Percentiles rank a stretch among this genome's conserved stretches.
Evolutionary conservation across 441 rosid species (phyloP).

Genomic region (Euphorbia neoarborescens): DNA sequence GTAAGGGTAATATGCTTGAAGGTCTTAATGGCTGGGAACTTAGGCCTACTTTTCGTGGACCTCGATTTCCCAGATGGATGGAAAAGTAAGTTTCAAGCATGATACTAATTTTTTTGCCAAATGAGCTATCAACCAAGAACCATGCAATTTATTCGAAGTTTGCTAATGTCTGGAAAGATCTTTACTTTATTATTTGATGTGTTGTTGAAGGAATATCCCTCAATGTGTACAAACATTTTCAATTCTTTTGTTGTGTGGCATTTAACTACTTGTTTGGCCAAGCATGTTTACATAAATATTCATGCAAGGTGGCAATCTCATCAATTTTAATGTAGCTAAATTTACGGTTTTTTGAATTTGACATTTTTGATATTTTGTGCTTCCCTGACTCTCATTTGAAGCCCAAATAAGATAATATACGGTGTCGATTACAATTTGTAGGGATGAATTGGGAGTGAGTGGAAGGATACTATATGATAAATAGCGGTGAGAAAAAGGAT

Average conservation of each 20-base stretch:
- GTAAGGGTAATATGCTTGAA: conserved; percentile 67
- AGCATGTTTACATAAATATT: background rate
- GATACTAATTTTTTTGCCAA: background rate
- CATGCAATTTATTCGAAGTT: background rate
- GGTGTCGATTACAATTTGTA: background rate
- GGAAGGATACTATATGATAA: background rate
- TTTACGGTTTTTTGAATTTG: background rate
- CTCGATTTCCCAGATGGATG: conserved; percentile 92
- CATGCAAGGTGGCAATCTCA: background rate
- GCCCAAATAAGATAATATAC: background rate
- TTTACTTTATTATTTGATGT: background rate
- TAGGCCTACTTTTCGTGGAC: conserved; percentile 78
- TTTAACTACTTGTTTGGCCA: background rate
- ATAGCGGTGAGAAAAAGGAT: background rate
- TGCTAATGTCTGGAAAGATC: background rate
- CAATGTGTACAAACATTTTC: background rate
- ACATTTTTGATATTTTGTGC: background rate
- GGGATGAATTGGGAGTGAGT: background rate
- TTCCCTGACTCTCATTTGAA: background rate
- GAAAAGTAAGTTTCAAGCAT: conserved; percentile 43
- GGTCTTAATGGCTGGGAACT: conserved; percentile 96
- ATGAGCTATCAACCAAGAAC: background rate
- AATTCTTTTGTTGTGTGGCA: background rate
- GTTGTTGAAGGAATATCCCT: background rate
- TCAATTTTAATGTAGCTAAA: background rate